A percentile compares a stretch with the other conserved stretches of the same genome.
phyloP scores from a whole-genome alignment of 169 alveolate species.

The Perkinsus marinus region DNA sequence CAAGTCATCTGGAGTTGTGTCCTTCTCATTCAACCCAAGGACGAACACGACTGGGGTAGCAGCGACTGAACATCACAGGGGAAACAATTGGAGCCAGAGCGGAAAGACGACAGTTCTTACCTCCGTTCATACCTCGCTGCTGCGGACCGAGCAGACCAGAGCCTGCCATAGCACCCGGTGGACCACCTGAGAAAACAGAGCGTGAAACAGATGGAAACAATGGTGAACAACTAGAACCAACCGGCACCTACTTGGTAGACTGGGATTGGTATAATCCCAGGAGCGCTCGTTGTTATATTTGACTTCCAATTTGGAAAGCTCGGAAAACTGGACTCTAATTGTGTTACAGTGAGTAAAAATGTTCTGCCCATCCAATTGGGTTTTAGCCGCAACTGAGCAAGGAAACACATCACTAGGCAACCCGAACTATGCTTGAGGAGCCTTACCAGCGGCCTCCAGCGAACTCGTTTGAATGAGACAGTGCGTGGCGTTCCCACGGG shows the following conservation, averaged over 20 bases:
- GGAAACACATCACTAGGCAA: neutral
- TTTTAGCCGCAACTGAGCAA: conserved; percentile 14
- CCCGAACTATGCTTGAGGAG: neutral
- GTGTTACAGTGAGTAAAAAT: conserved; percentile 35
- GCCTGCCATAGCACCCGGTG: neutral
- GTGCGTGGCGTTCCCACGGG: neutral
- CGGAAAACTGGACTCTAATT: conserved; percentile 21
- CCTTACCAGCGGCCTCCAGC: neutral
- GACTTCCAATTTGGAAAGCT: conserved; percentile 17
- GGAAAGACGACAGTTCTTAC: neutral
- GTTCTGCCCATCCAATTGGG: conserved; percentile 22
- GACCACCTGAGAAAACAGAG: neutral
- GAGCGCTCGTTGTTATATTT: conserved; percentile 24
- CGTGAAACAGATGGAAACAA: neutral
- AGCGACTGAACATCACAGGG: neutral
- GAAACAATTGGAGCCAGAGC: neutral
- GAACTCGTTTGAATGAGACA: neutral
- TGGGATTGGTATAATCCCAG: conserved; percentile 26
- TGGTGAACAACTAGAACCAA: neutral
- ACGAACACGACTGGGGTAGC: neutral
- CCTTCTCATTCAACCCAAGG: neutral
- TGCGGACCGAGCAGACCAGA: neutral
- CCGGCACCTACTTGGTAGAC: neutral
- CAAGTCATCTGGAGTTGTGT: neutral
- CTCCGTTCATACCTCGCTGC: neutral